Conservation (phyloP, 495 filamentous ascomycete genomes). For the Tricharina praecox region DNA sequence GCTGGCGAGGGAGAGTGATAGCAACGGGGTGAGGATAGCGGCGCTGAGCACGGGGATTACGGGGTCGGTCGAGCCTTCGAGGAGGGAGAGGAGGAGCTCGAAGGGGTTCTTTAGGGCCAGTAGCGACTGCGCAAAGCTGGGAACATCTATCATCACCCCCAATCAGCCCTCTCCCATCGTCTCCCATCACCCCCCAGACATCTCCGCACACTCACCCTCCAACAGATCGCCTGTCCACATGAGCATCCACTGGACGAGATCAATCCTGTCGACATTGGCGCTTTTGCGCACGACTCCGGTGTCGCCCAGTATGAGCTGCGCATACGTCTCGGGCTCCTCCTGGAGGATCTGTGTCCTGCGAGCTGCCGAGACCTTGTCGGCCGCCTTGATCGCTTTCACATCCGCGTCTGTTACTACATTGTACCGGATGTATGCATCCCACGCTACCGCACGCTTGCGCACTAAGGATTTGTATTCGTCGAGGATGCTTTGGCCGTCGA, state of each 20-base stretch:
- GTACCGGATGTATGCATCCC: constrained; percentile 90
- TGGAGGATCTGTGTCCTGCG: constrained; percentile 71
- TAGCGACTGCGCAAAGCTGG: constrained; percentile 55
- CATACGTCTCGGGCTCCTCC: constrained; percentile 59
- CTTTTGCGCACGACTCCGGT: constrained; percentile 18
- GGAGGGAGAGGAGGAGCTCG: constrained; percentile 66
- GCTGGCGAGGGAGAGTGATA: constrained; percentile 48
- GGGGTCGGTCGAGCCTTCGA: constrained; percentile 53
- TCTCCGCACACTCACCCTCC: constrained; percentile 40
- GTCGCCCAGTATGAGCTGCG: constrained; percentile 55
- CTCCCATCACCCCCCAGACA: not conserved
- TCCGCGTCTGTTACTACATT: constrained; percentile 88
- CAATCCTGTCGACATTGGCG: constrained; percentile 39
- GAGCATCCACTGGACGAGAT: constrained; percentile 88
- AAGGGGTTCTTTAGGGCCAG: constrained; percentile 68
- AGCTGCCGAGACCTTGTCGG: constrained; percentile 87
- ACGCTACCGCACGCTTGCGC: constrained; percentile 81
- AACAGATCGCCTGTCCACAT: constrained; percentile 79
- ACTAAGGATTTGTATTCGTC: constrained; percentile 88
- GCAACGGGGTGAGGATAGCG: constrained; percentile 64
- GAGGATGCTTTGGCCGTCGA: constrained; percentile 82
- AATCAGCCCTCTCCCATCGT: too few relatives aligned
- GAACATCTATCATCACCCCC: constrained; percentile 43
- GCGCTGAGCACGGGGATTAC: constrained; percentile 79
- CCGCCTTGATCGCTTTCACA: constrained; percentile 87